Percentiles rank a stretch among this genome's conserved stretches.
Conservation (phyloP, 805 yeast genomes). For the Candida incommunis region DNA sequence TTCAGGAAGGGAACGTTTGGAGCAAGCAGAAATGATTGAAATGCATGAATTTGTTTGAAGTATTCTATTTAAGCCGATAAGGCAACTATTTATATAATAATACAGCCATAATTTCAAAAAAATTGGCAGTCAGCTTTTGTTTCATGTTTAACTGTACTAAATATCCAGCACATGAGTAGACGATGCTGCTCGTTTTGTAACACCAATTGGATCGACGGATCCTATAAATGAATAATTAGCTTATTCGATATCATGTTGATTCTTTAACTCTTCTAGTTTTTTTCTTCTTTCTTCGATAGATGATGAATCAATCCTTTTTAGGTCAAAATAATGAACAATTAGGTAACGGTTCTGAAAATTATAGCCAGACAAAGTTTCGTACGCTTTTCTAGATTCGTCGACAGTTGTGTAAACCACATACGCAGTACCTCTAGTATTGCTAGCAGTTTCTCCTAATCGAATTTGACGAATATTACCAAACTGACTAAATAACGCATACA, state of each 20-base stretch:
- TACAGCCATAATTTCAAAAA: too few relatives aligned
- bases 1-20: too few relatives aligned
- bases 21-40: too few relatives aligned
- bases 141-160: too few relatives aligned
- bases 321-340: not conserved
- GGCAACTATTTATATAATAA: too few relatives aligned
- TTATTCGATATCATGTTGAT: not conserved
- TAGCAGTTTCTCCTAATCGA: not conserved
- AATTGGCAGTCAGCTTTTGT: too few relatives aligned
- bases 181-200: too few relatives aligned
- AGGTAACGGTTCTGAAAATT: slow-evolving; percentile 1
- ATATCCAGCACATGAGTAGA: too few relatives aligned
- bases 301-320: too few relatives aligned
- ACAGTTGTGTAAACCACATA: not conserved
- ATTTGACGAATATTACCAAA: not conserved
- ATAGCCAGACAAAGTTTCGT: not conserved
- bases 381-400: not conserved
- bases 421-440: not conserved
- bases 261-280: not conserved
- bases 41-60: too few relatives aligned
- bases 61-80: too few relatives aligned
- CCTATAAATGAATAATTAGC: not conserved
- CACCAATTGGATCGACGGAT: not conserved
- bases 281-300: not conserved
- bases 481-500: not conserved